A percentile compares a stretch with the other conserved stretches of the same genome.
Conservation (phyloP, 805 yeast genomes). For the Candida taoyuanica region DNA sequence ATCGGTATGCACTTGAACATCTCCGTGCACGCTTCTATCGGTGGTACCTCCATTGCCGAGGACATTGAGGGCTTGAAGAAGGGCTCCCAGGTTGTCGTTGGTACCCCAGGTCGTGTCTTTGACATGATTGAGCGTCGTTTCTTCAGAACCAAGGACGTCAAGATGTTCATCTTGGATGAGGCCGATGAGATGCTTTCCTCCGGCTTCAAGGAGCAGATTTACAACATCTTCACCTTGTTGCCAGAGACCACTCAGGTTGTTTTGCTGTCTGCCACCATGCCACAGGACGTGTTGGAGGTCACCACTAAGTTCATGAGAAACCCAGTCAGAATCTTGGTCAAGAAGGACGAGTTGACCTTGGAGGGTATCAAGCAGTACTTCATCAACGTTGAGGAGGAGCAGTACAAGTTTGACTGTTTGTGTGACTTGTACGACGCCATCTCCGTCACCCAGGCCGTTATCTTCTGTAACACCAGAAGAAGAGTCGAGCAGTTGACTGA, state of each 20-base stretch:
- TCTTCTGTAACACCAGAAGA: slow-evolving; percentile 92
- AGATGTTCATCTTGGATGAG: slow-evolving; percentile 95
- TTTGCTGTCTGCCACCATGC: slow-evolving; percentile 91
- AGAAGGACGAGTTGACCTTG: slow-evolving; percentile 90
- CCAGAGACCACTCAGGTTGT: slow-evolving; percentile 93
- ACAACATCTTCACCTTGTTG: slow-evolving; percentile 84
- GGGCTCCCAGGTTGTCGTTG: slow-evolving; percentile 92
- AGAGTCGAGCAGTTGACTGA: slow-evolving; percentile 88
- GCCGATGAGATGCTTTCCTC: slow-evolving; percentile 94
- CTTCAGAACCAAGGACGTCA: slow-evolving; percentile 76
- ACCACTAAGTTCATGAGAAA: slow-evolving; percentile 92
- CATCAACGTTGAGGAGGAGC: slow-evolving; percentile 88
- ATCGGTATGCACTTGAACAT: slow-evolving; percentile 89
- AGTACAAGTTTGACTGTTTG: slow-evolving; percentile 90
- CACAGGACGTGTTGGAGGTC: slow-evolving; percentile 84
- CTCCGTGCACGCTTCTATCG: slow-evolving; percentile 93
- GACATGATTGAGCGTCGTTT: slow-evolving; percentile 92
- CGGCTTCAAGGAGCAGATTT: slow-evolving; percentile 94
- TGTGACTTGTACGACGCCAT: slow-evolving; percentile 93
- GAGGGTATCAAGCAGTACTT: slow-evolving; percentile 95
- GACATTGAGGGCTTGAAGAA: slow-evolving; percentile 79
- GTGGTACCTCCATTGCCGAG: slow-evolving; percentile 88
- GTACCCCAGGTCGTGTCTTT: slow-evolving; percentile 97
- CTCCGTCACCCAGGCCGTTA: slow-evolving; percentile 95
- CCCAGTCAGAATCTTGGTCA: slow-evolving; percentile 91